Conservation (phyloP, 1,284 basidiomycete species). For the Rhizopogon parksii region DNA sequence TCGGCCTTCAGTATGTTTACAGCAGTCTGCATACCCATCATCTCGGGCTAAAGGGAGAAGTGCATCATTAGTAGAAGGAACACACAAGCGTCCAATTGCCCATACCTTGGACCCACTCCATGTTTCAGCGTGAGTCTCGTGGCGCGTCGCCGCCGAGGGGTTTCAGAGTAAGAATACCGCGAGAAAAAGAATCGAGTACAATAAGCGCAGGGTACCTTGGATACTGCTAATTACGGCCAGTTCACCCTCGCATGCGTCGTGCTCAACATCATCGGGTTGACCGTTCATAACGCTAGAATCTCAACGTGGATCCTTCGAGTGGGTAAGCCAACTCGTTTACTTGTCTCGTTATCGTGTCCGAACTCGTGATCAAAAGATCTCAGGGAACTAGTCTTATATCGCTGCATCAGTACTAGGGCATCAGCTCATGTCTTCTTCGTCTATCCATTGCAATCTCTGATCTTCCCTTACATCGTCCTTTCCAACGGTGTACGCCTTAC, state of each 20-base stretch:
- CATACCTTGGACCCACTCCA: neutral
- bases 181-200: neutral
- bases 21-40: no score
- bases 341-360: neutral
- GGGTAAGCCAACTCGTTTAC: neutral
- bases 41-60: no score
- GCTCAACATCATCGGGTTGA: neutral
- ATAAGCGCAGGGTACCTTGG: neutral
- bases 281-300: neutral
- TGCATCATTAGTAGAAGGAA: neutral
- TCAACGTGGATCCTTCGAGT: neutral
- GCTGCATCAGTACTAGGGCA: slow-evolving; percentile 8
- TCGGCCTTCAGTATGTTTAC: no score
- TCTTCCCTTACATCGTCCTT: neutral
- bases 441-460: neutral
- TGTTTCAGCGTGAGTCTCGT: neutral
- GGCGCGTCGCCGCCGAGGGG: neutral
- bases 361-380: slow-evolving; percentile 7
- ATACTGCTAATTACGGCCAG: slow-evolving; percentile 6
- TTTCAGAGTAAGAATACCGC: neutral
- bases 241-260: neutral
- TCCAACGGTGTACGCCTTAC: neutral
- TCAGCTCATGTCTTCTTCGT: slow-evolving; percentile 12
- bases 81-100: no score
- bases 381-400: slow-evolving; percentile 4